A percentile compares a stretch with the other conserved stretches of the same genome.
phyloP scores from a whole-genome alignment of 179 eudicot species.

The Silene vulgaris region DNA sequence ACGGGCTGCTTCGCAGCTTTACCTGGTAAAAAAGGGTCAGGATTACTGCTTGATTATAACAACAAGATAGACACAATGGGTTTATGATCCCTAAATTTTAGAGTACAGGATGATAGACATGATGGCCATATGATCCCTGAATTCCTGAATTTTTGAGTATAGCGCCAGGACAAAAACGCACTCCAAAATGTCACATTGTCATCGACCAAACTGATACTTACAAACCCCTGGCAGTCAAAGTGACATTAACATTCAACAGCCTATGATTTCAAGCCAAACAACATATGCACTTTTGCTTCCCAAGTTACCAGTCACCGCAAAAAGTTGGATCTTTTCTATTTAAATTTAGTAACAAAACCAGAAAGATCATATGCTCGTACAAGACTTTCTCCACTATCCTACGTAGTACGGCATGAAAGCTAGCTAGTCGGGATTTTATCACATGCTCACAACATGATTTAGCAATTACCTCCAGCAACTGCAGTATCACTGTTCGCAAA shows the following conservation, averaged over 20 bases:
- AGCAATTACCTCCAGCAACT: slow-evolving; percentile 39
- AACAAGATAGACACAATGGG: background rate
- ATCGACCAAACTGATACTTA: background rate
- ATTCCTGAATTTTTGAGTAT: too few species aligned
- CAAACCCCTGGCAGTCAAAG: background rate
- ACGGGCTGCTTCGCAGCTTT: slow-evolving; percentile 45
- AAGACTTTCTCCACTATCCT: background rate
- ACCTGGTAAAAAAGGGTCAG: slow-evolving; percentile 23
- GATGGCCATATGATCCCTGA: too few species aligned
- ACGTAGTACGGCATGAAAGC: background rate
- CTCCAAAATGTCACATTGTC: background rate
- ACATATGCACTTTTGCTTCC: background rate
- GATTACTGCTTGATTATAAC: background rate
- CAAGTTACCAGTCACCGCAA: background rate
- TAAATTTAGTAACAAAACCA: background rate
- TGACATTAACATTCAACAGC: background rate
- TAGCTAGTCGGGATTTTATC: background rate
- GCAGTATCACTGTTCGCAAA: slow-evolving; percentile 29
- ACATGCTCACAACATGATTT: slow-evolving; percentile 2
- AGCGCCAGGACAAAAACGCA: background rate
- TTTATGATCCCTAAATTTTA: background rate
- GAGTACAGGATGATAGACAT: too few species aligned
- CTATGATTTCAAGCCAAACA: background rate
- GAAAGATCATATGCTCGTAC: background rate
- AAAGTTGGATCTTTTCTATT: background rate